Base-by-base conservation (phyloP, 768 basidiomycete genomes). In the Boletus fagicola region DNA sequence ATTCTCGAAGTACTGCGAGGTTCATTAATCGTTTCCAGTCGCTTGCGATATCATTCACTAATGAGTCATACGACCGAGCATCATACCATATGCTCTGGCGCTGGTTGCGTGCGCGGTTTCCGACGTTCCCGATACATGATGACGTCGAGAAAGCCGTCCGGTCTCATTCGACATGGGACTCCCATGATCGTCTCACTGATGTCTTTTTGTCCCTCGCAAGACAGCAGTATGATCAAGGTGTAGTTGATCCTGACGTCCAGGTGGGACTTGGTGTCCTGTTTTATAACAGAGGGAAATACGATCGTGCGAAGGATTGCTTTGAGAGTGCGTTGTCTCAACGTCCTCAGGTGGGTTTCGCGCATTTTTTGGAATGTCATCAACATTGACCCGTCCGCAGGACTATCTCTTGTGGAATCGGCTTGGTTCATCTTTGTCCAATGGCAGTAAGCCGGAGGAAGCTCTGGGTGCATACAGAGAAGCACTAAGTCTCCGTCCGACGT, bases 321-420 rank as follows among this genome's bases (percentile, higher is more conserved):
- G 88, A 90, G 63, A 85, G 87, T 47, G 96, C 95, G 0, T 74
- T 99, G 48, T 82, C 84, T 35, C 82, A 83, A 24, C 80, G 88
- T 35, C 96, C 97, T 5, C 84, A 83, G 56, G 87, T 86, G 59
- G 63, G 79, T 36, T 59, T 35, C 20, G 16, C 18, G 28, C 45
- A 22, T 22, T 36, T 39, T 53, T 38, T 22, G 7, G 28, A 4
- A 39, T 36, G 12, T 42, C 31, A 7, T 45, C 20, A n/a, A 30
- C 39, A 44, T 54, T 52, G 30, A 53, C 42, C 20, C 31, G 11
- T 22, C 46, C 18, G 16, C 57, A 84, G 90, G 97, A 99, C 73
- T 98, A 94, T 71, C 76, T 94, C 6, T 72, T 98, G 13, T 99
- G 97, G 97, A 99, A 99, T 72, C 79, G 97, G 50, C 76, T 97